phyloP scores from a whole-genome alignment of 805 yeast genomes.

The Monosporozyma servazzii region DNA sequence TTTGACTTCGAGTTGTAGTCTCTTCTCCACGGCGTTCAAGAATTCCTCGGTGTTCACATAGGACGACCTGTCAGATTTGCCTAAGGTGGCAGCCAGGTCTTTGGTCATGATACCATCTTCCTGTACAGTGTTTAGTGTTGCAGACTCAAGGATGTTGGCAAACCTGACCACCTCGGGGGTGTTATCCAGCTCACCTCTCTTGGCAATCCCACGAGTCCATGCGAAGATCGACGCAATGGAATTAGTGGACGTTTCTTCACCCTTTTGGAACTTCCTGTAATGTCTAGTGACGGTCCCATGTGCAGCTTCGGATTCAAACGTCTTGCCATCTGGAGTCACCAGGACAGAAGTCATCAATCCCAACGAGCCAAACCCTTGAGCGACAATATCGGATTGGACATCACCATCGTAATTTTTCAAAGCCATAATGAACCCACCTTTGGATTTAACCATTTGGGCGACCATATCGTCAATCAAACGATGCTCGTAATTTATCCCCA shows the following conservation, averaged over 20 bases:
- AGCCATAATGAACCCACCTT: conserved; percentile 75
- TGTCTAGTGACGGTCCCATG: conserved; percentile 87
- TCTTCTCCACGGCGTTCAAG: conserved; percentile 63
- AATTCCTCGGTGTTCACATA: conserved; percentile 71
- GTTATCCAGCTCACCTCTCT: conserved; percentile 67
- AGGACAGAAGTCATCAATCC: conserved; percentile 80
- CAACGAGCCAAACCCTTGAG: conserved; percentile 78
- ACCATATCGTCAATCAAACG: conserved; percentile 83
- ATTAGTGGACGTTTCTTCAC: conserved; percentile 76
- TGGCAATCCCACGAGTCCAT: conserved; percentile 77
- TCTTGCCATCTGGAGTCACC: conserved; percentile 76
- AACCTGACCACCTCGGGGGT: conserved; percentile 65
- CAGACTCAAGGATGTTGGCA: conserved; percentile 54
- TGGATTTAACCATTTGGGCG: conserved; percentile 79
- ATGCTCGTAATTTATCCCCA: conserved; percentile 67
- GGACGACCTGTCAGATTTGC: conserved; percentile 48
- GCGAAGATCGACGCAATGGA: conserved; percentile 82
- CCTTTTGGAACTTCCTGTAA: conserved; percentile 71
- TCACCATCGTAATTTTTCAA: conserved; percentile 82
- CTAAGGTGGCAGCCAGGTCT: conserved; percentile 67
- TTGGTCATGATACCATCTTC: conserved; percentile 73
- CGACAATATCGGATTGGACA: conserved; percentile 77
- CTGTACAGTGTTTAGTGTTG: conserved; percentile 65
- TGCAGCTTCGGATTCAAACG: conserved; percentile 82
- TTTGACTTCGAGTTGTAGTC: conserved; percentile 33